These are phyloP conservation scores for Ceriops decandra DNA, from an alignment of 345 rosid genomes.

Conservation along the genomic window DNA sequence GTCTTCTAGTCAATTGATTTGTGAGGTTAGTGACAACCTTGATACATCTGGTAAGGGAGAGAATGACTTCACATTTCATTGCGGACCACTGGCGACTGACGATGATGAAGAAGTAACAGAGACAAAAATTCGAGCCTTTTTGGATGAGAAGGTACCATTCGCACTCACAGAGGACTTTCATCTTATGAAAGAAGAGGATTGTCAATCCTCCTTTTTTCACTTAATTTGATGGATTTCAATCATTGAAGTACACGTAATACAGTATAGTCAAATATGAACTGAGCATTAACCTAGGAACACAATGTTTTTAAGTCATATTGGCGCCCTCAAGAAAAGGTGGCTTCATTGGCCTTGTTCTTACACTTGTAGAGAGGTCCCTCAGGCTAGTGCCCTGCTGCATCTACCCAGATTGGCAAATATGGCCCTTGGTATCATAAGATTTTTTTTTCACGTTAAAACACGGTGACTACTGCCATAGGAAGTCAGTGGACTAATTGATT, in stretches of 20 bases:
- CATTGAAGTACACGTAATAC: background rate
- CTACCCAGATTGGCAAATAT: background rate
- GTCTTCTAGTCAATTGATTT: conserved; percentile 30
- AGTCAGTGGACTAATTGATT: background rate
- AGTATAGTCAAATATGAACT: background rate
- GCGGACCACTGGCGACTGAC: conserved; percentile 26
- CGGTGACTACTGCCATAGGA: too few relatives aligned
- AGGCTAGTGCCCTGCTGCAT: background rate
- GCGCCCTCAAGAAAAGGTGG: background rate
- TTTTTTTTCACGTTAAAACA: background rate
- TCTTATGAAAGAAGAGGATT: conserved; percentile 13
- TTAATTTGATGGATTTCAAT: background rate
- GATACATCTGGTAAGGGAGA: conserved; percentile 35
- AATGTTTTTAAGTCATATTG: background rate
- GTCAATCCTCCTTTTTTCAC: background rate
- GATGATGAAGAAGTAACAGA: conserved; percentile 36
- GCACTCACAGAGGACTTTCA: background rate
- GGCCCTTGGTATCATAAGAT: background rate
- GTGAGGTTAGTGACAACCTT: conserved; percentile 27
- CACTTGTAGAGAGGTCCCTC: background rate
- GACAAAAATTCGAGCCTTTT: conserved; percentile 30
- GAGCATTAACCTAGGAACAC: too few relatives aligned
- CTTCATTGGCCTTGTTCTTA: too few relatives aligned
- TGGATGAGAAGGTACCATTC: conserved; percentile 35
- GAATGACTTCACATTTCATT: conserved; percentile 47